Percentiles rank a stretch among this genome's conserved stretches.
phyloP scores from a whole-genome alignment of 805 yeast genomes.

The Barnettozyma pratensis region DNA sequence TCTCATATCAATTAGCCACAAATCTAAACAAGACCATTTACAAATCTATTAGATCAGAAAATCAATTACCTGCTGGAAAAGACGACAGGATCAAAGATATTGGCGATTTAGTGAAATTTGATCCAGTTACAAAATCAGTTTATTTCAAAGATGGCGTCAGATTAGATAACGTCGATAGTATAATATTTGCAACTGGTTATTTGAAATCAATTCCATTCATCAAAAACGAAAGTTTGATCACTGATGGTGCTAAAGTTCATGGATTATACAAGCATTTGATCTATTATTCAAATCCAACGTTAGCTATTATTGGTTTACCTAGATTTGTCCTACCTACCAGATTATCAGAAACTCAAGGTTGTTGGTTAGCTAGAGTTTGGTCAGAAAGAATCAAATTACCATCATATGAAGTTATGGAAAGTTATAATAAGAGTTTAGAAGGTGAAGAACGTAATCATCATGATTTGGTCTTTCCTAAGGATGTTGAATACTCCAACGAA shows the following conservation, averaged over 20 bases:
- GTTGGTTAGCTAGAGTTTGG: conserved; percentile 59
- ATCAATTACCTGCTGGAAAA: conserved; percentile 38
- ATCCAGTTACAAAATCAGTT: conserved; percentile 34
- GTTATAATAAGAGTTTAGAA: conserved; percentile 36
- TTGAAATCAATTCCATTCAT: conserved; percentile 61
- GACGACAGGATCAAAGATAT: conserved; percentile 37
- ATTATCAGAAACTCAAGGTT: conserved; percentile 58
- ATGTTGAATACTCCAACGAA: conserved; percentile 51
- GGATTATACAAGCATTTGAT: conserved; percentile 58
- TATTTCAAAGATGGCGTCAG: conserved; percentile 44
- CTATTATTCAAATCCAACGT: conserved; percentile 53
- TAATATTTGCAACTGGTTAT: conserved; percentile 76
- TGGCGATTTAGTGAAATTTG: conserved; percentile 37
- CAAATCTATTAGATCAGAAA: conserved; percentile 45
- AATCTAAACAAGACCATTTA: conserved; percentile 36
- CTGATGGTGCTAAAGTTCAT: conserved; percentile 43
- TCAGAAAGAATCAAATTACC: conserved; percentile 51
- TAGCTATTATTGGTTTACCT: conserved; percentile 60
- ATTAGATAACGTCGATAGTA: conserved; percentile 43
- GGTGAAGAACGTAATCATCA: conserved; percentile 50
- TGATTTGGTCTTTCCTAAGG: conserved; percentile 49
- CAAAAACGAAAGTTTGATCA: conserved; percentile 31
- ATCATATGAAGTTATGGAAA: conserved; percentile 37
- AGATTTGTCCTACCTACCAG: conserved; percentile 59
- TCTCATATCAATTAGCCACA: conserved; percentile 55